Evolutionary conservation across 805 yeast species (phyloP), one percentile per base, ranked within the genome.

Genomic region (Sporopachydermia lactativora): DNA sequence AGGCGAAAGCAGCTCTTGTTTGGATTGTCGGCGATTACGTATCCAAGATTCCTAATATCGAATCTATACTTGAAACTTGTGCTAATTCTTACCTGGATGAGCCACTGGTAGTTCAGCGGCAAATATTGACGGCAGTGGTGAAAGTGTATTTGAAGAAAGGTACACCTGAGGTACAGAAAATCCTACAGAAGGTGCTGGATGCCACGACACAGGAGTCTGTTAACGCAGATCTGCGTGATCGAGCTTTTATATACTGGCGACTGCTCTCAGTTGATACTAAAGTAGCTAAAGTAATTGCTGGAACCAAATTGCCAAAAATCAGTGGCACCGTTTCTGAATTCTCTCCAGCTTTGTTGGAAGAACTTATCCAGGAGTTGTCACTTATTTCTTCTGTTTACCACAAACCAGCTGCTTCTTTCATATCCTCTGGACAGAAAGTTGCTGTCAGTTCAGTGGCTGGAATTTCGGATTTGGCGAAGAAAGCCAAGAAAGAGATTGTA

Each of bases 361-460:
- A 75, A 46, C 66, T 92, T 39, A 53, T 89, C 19, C 55, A 63
- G n/a, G 95, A 89, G 54, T 61, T 89, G 42, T 77, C 94, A 2
- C 80, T 92, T 5, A 68, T 92, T 45, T 78, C 95, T 34, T 84
- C 96, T 0, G 92, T 92, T 2, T 84, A 84, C 53, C 94, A 81
- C 59, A 81, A 80, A 53, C 95, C 96, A 8, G 75, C 82, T 3
- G 64, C 73, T 15, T 65, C 75, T 24, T 80, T 81, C 51, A 63
- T 76, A 47, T 70, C 70, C 42, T 54, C 61, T 19, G 66, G 65
- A 31, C 63, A 65, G 45, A 49, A 48, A 8, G 49, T 52, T n/a
- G 58, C 53, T 36, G 48, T 52, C 5, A 51, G 60, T 5, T 66
- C 66, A 41, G 65, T 67, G 35, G 73, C 73, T 43, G 77, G 76